Conservation (phyloP, 257 asterid species). For the Solanum pennellii region DNA sequence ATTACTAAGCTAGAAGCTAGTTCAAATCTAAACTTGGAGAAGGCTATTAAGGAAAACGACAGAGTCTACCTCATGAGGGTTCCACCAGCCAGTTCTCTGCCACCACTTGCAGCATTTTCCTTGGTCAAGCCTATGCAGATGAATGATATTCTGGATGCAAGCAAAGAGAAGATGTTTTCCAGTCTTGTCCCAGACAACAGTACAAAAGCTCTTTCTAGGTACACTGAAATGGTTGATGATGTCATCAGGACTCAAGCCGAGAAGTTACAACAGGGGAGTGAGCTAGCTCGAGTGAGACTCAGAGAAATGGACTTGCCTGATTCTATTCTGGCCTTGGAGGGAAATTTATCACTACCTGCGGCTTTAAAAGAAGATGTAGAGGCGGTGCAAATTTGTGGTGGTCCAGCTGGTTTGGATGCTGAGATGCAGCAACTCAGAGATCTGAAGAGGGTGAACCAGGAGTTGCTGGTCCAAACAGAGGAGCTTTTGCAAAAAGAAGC, state of each 20-base stretch:
- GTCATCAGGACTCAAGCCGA: slow-evolving; percentile 90
- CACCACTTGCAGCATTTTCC: slow-evolving; percentile 81
- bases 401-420: slow-evolving; percentile 83
- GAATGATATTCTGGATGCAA: slow-evolving; percentile 85
- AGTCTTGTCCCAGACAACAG: slow-evolving; percentile 92
- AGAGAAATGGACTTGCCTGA: slow-evolving; percentile 97
- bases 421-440: slow-evolving; percentile 92
- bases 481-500: slow-evolving; percentile 94
- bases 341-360: slow-evolving; percentile 52
- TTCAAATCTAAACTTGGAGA: slow-evolving; percentile 64
- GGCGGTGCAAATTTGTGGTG: slow-evolving; percentile 97
- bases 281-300: slow-evolving; percentile 89
- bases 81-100: slow-evolving; percentile 72
- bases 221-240: slow-evolving; percentile 95
- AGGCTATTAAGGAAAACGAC: slow-evolving; percentile 89
- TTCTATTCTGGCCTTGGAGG: slow-evolving; percentile 86
- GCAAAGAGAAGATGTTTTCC: slow-evolving; percentile 80
- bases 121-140: slow-evolving; percentile 91
- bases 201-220: slow-evolving; percentile 92
- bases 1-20: slow-evolving; percentile 62
- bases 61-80: slow-evolving; percentile 96
- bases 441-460: slow-evolving; percentile 88
- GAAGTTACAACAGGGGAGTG: slow-evolving; percentile 97
- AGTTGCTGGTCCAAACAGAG: slow-evolving; percentile 77
- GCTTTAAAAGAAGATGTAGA: slow-evolving; percentile 77